Percentiles rank a stretch among this genome's conserved stretches.
These are phyloP conservation scores for Phytophthora pinifolia DNA, from an alignment of 352 stramenopile genomes.

Conservation along the genomic window DNA sequence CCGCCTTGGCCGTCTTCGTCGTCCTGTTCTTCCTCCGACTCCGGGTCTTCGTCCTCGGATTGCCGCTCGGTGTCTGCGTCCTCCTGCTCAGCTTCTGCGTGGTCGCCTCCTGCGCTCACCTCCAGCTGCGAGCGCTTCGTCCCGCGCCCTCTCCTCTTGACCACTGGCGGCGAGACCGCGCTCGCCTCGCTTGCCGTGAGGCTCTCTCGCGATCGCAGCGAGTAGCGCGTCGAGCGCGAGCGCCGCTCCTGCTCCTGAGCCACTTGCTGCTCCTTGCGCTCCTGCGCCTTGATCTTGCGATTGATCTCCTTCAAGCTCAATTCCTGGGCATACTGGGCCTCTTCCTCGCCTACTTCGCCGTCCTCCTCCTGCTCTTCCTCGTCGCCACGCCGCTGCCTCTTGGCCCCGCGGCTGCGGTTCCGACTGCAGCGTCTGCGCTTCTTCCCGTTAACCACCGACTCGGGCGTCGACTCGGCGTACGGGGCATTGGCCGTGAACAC, in stretches of 20 bases:
- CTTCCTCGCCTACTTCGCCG: constrained; percentile 33
- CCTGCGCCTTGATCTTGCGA: constrained; percentile 45
- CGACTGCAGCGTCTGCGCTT: constrained; percentile 28
- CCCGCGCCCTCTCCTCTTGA: constrained; percentile 1
- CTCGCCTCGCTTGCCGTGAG: constrained; percentile 28
- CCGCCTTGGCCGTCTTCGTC: constrained; percentile 30
- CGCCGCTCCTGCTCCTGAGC: constrained; percentile 25
- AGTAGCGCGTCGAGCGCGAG: constrained; percentile 48
- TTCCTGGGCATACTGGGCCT: constrained; percentile 42
- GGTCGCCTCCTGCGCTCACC: constrained; percentile 20
- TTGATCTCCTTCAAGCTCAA: constrained; percentile 64
- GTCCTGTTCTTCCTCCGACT: constrained; percentile 31
- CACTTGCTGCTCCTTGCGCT: constrained; percentile 35
- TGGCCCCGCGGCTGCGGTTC: constrained; percentile 13
- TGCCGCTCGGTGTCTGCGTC: constrained; percentile 33
- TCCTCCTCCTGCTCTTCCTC: constrained; percentile 30
- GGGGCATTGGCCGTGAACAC: constrained; percentile 47
- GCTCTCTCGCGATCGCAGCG: constrained; percentile 54
- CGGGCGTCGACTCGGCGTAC: constrained; percentile 17
- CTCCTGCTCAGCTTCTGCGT: constrained; percentile 16
- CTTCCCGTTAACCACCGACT: constrained; percentile 21
- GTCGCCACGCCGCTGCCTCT: constrained; percentile 24
- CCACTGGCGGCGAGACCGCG: constrained; percentile 13
- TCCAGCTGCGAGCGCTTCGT: constrained; percentile 34
- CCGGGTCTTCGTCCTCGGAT: constrained; percentile 35